Evolutionary conservation across 1,139 yeast genomes (phyloP), one percentile per base, ranked within the genome.

Genomic region (Zygosaccharomyces pseudobailii): DNA sequence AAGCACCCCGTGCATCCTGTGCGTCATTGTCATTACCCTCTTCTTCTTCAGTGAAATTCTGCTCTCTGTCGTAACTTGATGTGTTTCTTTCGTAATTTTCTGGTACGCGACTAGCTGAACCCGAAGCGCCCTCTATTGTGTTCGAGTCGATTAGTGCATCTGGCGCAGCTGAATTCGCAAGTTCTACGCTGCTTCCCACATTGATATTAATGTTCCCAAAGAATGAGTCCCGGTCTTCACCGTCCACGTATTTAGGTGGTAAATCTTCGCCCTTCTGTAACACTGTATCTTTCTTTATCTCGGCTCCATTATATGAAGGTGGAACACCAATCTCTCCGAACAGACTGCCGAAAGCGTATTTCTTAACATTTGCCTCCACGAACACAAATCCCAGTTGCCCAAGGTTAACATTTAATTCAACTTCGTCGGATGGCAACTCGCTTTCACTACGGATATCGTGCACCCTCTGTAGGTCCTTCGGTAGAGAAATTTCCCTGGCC

Each of bases 321-420:
- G 92, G 92, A 2, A 88, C 84, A 3, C 88, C 88, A 50, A 84
- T 74, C 1, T 79, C 75, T 1, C 90, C 92, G 48, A 72, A 81
- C 36, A 79, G 77, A 40, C 86, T 84, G 24, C 96, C 95, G 57
- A 92, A 84, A 3, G 96, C 96, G 75, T 95, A 87, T 65, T 89
- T 90, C 55, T 83, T 80, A 32, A 82, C 72, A 65, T 92, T 90
- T 5, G 97, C 97, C 66, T 92, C 97, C 49, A 92, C 87, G 73
- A 87, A 90, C 2, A 92, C 96, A 69, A 82, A 92, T 1, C 97
- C 98, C 42, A 82, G 71, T 62, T 89, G 96, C 1, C 98, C 98
- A 48, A 92, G 70, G 64, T 92, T 92, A 10, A 86, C 90, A 57
- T 84, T 85, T 43, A 92, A 77, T 53, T 82, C 66, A 66, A 66